Evolutionary conservation across 305 asterid species (phyloP), one percentile per base, ranked within the genome.

Genomic region (Nicotiana rustica): DNA sequence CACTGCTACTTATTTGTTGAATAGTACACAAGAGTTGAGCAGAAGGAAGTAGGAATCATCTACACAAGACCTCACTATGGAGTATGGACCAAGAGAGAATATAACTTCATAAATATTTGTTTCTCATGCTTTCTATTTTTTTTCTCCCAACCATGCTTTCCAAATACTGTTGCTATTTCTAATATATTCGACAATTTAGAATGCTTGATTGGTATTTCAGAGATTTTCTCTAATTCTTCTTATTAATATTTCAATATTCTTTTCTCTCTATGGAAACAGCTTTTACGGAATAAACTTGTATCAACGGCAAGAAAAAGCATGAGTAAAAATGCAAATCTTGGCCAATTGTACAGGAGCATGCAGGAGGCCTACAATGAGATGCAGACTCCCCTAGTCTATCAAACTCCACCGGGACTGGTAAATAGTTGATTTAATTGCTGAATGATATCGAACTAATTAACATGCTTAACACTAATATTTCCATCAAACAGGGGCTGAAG

Each of bases 341-440:
- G 98, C 66, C 96, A 95, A 89, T 60, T 95, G 81, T 93, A 93
- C 80, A 77, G 87, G 67, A 93, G 88, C 85, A 93, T 95, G 96
- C 92, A 89, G 84, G 89, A 93, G 62, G 98, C 97, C 13, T 93
- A 95, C 86, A 85, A 91, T n/a, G 91, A 86, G 86, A 95, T 95
- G 96, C 98, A 95, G 87, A 92, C 97, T 41, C 98, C 98, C 21
- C 97, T 93, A 3, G 95, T 89, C 77, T 90, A 88, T 78, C 98
- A 92, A 90, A 86, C 90, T 82, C 96, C 97, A 9, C 59, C 97
- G 47, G 83, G 93, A 82, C 78, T 90, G 92, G 98, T 94, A 90
- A n/a, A 83, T 56, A 80, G 17, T 6, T 29, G 49, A 29, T 36
- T n/a, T 41, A 7, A 38, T 15, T 17, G 59, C 1, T 67, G 59